phyloP scores from a whole-genome alignment of 2,329 filamentous ascomycete genomes.

The Tolypocladium pustulatum region DNA sequence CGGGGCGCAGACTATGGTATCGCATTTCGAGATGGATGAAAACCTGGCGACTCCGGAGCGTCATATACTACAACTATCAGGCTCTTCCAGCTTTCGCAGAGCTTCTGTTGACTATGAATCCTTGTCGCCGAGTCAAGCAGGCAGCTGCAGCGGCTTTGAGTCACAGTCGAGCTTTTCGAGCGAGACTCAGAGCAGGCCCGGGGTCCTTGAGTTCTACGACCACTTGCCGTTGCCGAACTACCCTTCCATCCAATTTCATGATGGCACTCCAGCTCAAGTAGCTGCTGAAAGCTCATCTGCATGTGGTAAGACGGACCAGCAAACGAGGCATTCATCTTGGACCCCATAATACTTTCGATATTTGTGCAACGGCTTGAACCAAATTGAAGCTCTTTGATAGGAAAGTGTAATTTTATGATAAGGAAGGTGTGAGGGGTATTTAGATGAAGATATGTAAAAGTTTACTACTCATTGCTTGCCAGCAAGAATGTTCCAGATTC shows the following conservation, averaged over 20 bases:
- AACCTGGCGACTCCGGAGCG: neutral
- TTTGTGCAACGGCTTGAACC: slow-evolving; percentile 10
- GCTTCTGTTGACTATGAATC: neutral
- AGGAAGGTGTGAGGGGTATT: neutral
- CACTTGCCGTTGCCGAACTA: neutral
- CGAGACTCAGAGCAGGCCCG: neutral
- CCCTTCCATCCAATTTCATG: neutral
- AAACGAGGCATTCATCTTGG: neutral
- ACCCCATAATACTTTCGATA: slow-evolving; percentile 6
- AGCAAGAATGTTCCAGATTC: neutral
- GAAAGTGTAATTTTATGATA: neutral
- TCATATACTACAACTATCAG: neutral
- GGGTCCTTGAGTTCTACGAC: neutral
- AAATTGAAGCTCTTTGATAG: neutral
- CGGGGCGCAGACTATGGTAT: neutral
- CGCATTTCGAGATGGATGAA: neutral
- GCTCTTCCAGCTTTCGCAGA: neutral
- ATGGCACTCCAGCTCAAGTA: neutral
- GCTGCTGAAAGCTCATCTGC: neutral
- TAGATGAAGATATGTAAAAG: too few relatives aligned
- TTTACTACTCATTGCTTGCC: slow-evolving; percentile 1
- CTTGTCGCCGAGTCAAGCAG: neutral
- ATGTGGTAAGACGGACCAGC: too few relatives aligned
- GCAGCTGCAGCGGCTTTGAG: neutral
- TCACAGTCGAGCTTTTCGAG: slow-evolving; percentile 2